Evolutionary conservation across 2,329 filamentous ascomycete genomes (phyloP), one percentile per base, ranked within the genome.

Genomic region (Calonectria pteridis): DNA sequence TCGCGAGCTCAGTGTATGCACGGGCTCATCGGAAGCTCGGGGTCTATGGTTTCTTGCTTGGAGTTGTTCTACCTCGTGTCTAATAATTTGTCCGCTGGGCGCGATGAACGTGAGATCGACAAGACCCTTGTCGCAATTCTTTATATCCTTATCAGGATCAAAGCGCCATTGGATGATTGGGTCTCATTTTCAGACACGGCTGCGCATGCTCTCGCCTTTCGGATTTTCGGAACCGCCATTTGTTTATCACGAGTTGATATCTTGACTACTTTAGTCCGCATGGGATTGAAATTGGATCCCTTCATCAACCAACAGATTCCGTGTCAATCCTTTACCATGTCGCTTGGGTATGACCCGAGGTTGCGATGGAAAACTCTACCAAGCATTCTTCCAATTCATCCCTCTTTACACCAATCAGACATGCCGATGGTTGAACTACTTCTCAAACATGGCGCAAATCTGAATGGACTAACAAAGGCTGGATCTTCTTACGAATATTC

Each of bases 1-100:
- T 13, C 16, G 4, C 29, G 31, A 18, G 53, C 53, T 23, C 31
- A 37, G 16, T 33, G 31, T 18, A 37, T 59, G 10, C 18, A 23
- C 3, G 33, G 53, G 2, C 9, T 13, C 4, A 1, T 59, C 11
- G 33, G 7, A n/a, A 23, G 0, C 1, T 10, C 2, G 1, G 4
- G 6, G 9, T 37, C 53, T 26, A 37, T 59, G 6, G 18, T 37
- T 16, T 37, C 31, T 33, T 7, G 16, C 1, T 37, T 59, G n/a
- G 53, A 59, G 18, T 10, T 37, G 5, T 10, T 59, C 53, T 59
- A 59, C 20, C n/a, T 59, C 11, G 29, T 9, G 1, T 59, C 53
- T 0, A 37, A 59, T 16, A 59, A 59, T 20, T 16, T 35, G 4
- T 14, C 26, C 2, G 1, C 33, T n/a, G n/a, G 11, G 33, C 11